phyloP scores from a whole-genome alignment of 192 early-diverging fungal genomes.

The Allomyces macrogynus region DNA sequence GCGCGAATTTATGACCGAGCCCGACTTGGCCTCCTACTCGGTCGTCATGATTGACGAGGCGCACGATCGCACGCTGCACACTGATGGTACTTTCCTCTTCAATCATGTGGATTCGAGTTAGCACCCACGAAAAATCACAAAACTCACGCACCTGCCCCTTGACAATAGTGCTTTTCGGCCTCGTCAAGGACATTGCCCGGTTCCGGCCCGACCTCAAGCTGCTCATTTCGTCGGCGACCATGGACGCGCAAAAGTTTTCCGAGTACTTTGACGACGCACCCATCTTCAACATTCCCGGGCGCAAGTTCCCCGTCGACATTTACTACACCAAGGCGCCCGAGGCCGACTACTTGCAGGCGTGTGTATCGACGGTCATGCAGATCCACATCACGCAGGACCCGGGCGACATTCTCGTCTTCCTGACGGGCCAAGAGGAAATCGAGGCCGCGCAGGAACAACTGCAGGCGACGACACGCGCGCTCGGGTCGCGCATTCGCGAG shows the following conservation, averaged over 20 bases:
- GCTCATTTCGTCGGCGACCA: conserved; percentile 89
- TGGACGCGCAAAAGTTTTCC: conserved; percentile 92
- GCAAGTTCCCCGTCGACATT: conserved; percentile 79
- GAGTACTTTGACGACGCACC: conserved; percentile 87
- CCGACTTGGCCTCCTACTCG: conserved; percentile 71
- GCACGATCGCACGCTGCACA: conserved; percentile 90
- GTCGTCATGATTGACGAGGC: conserved; percentile 97
- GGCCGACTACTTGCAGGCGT: conserved; percentile 86
- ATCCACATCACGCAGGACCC: conserved; percentile 74
- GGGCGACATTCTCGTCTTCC: conserved; percentile 87
- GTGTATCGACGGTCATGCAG: conserved; percentile 76
- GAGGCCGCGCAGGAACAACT: conserved; percentile 72
- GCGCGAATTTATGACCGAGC: conserved; percentile 91
- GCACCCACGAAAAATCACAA: no score
- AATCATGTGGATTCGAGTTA: no score
- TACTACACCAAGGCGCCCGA: conserved; percentile 93
- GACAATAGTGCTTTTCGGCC: conserved; percentile 60
- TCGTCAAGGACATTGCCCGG: conserved; percentile 88
- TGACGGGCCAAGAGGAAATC: conserved; percentile 98
- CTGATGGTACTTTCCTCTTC: conserved; percentile 25
- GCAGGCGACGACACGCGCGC: conserved; percentile 44
- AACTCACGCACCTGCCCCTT: no score
- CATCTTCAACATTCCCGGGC: conserved; percentile 84
- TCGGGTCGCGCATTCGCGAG: conserved; percentile 74
- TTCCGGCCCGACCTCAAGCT: conserved; percentile 84